A percentile compares a stretch with the other conserved stretches of the same genome.
These are phyloP conservation scores for Fraxinus anomala DNA, from an alignment of 257 asterid species.

Conservation along the genomic window DNA sequence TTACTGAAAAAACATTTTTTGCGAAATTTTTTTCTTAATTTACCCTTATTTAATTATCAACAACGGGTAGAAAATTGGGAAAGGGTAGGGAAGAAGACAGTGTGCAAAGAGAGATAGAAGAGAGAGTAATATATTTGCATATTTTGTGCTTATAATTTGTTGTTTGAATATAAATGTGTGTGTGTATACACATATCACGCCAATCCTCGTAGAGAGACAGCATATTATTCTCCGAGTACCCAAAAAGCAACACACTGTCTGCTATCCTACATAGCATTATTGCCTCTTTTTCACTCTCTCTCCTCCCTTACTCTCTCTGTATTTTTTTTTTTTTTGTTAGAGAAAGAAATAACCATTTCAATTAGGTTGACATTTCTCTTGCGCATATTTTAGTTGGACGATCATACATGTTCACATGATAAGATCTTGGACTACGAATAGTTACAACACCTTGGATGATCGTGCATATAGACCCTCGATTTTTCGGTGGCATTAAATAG, in stretches of 20 bases:
- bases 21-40: too few species aligned
- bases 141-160: slow-evolving; percentile 47
- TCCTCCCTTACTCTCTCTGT: neutral
- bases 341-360: neutral
- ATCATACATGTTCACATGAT: too few species aligned
- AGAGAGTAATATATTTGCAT: too few species aligned
- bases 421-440: too few species aligned
- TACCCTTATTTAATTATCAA: too few species aligned
- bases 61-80: too few species aligned
- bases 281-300: slow-evolving; percentile 28
- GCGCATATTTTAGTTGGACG: too few species aligned
- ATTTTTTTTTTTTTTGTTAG: slow-evolving; percentile 9
- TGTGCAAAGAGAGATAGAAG: slow-evolving; percentile 6
- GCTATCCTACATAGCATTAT: slow-evolving; percentile 40
- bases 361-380: too few species aligned
- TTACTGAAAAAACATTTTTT: too few species aligned
- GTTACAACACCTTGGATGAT: too few species aligned
- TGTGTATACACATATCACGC: slow-evolving; percentile 34
- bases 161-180: slow-evolving; percentile 45
- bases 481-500: too few species aligned
- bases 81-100: slow-evolving; percentile 30
- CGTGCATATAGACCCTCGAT: too few species aligned
- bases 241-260: slow-evolving; percentile 64
- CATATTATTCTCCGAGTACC: slow-evolving; percentile 48
- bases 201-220: slow-evolving; percentile 52